Evolutionary conservation across 768 basidiomycete genomes (phyloP), one percentile per base, ranked within the genome.

Genomic region (Termitomyces heimii): DNA sequence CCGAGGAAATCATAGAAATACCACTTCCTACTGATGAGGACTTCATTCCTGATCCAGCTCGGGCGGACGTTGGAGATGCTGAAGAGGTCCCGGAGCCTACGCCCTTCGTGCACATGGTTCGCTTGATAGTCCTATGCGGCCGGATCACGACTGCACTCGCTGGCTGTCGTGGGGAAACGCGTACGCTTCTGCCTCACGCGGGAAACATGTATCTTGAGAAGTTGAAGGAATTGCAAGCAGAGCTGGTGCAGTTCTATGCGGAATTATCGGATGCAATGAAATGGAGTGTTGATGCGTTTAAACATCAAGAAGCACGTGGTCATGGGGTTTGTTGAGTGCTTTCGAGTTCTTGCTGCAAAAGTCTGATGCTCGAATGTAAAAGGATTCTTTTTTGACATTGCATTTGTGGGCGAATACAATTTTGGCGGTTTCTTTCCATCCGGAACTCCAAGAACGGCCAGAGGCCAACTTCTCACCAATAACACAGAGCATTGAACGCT

Each of bases 201-300:
- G 40, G 47, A 16, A 20, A 49, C 16, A 42, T 40, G 20, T 39
- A 40, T 32, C 57, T 50, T 5, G 54, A 40, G n/a, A 48, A 48
- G 39, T 42, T 62, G 51, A 59, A 44, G 24, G 26, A 24, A 7
- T 39, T 62, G 43, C 57, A 56, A 52, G 48, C 42, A 34, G 58
- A 62, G 42, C 34, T 62, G 47, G 60, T 59, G 28, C 57, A 56
- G 22, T 59, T 59, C 26, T 62, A 59, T 40, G 54, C 57, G 7
- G 57, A 59, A 4, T 42, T 62, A 26, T 47, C 35, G 10, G 61
- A 57, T 29, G 55, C 22, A 24, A 62, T 62, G 58, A 62, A 57
- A 31, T 62, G 61, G 61, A 62, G 58, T 46, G 58, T 59, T n/a
- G 61, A 59, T 18, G 58, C 58, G 35, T 59, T 62, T 20, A 62